Base-by-base conservation (phyloP, 2,329 filamentous ascomycete species). In the Diatrype stigma region DNA sequence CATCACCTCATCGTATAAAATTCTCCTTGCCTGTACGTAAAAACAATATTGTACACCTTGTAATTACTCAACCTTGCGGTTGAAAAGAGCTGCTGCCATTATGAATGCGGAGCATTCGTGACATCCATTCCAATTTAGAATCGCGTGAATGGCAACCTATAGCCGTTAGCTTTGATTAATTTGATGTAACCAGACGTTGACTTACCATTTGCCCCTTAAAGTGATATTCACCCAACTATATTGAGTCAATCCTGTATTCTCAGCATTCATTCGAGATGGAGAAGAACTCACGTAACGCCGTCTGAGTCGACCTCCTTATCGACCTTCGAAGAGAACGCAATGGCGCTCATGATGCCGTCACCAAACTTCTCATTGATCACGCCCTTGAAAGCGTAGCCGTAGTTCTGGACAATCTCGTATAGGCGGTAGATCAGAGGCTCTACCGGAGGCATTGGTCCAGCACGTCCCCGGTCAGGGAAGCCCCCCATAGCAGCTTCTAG, bases 261-360 rank as follows among this genome's bases (percentile, higher is more conserved):
- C 34, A 21, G 19, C 37, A 45, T 6, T 3, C 11, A 4, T 28
- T 11, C 16, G 14, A 32, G 40, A 26, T 11, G n/a, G 42, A 19
- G 14, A 6, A n/a, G n/a, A 10, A 66, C 65, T 62, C 50, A 67
- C 59, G 86, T 77, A 48, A 82, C 80, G 3, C 91, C 92, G 62
- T 89, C 82, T 54, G 87, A 84, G 67, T 96, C 93, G 1, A 86
- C 85, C 80, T 97, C 93, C 80, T 95, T 96, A 69, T 96, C 90
- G 2, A 97, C 88, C 65, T 90, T 90, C 0, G 90, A 96, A 48
- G 84, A 88, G 70, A 96, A 96, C 16, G 85, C 84, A 65, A 96
- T 96, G 1, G 92, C 93, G 66, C 90, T 96, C 93, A 97, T 96
- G 65, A 97, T 97, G 1, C 93, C 93, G 66, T 92, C 88, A 0